Evolutionary conservation across 1,284 basidiomycete species (phyloP).

Genomic region (Cryptococcus deneoformans): DNA sequence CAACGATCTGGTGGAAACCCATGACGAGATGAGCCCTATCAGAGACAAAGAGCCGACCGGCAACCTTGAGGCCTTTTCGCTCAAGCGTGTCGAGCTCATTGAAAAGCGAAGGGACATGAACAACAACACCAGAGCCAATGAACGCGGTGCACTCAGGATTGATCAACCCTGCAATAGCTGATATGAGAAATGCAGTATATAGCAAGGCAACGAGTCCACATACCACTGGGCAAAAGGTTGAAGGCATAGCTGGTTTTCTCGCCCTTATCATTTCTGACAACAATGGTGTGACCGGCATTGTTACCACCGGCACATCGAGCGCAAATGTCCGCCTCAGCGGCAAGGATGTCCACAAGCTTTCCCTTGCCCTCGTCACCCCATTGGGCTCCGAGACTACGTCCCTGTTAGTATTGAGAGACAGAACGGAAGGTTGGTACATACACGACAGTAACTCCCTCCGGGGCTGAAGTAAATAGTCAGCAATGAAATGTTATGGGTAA

Average conservation of each 20-base stretch:
- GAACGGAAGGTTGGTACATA: conserved; percentile 11
- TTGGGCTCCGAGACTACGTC: conserved; percentile 69
- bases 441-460: conserved; percentile 38
- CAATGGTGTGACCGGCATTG: conserved; percentile 98
- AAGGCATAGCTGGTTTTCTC: conserved; percentile 85
- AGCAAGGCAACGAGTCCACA: conserved; percentile 38
- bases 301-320: conserved; percentile 97
- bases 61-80: conserved; percentile 83
- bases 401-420: not conserved
- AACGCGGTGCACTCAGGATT: conserved; percentile 83
- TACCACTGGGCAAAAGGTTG: conserved; percentile 91
- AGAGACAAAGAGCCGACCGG: conserved; percentile 79
- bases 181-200: not conserved
- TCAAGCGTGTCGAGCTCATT: conserved; percentile 84
- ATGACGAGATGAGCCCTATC: conserved; percentile 97
- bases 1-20: conserved; percentile 99
- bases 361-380: conserved; percentile 96
- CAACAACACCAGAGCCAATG: conserved; percentile 91
- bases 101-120: conserved; percentile 95
- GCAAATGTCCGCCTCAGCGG: conserved; percentile 85
- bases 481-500: not conserved
- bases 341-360: conserved; percentile 89
- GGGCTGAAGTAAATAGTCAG: conserved; percentile 18
- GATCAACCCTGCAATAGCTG: conserved; percentile 65
- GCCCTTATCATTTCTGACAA: conserved; percentile 69